phyloP scores from a whole-genome alignment of 2,329 filamentous ascomycete genomes.

The Epichloe aotearoae region DNA sequence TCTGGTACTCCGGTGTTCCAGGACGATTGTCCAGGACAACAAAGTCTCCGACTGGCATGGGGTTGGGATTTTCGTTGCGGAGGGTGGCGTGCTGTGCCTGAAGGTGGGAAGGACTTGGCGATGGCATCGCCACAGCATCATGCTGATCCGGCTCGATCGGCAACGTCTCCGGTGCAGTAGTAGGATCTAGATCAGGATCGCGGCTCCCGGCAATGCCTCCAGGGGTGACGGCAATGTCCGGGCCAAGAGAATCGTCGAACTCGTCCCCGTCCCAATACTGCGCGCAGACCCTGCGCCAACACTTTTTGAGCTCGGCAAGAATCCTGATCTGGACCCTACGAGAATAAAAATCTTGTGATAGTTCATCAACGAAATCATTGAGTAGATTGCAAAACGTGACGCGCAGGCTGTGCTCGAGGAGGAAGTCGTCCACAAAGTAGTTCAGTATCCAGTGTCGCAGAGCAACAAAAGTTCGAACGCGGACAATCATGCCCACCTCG shows the following conservation, averaged over 20 bases:
- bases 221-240: conserved; percentile 57
- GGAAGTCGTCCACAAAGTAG: conserved; percentile 93
- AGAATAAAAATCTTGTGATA: conserved; percentile 30
- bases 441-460: conserved; percentile 95
- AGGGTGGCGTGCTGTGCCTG: conserved; percentile 18
- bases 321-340: conserved; percentile 62
- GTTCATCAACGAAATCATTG: conserved; percentile 51
- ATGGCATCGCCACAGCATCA: conserved; percentile 22
- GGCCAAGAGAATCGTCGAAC: conserved; percentile 46
- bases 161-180: conserved; percentile 34
- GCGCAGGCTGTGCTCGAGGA: conserved; percentile 60
- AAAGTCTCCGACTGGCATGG: conserved; percentile 33
- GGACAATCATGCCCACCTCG: conserved; percentile 83
- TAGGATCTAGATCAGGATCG: conserved; percentile 40
- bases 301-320: conserved; percentile 86
- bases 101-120: conserved; percentile 7
- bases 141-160: conserved; percentile 31
- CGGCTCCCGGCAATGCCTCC: conserved; percentile 58
- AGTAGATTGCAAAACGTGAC: conserved; percentile 67
- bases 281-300: conserved; percentile 84
- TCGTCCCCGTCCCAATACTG: conserved; percentile 75
- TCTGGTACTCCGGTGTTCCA: conserved; percentile 30
- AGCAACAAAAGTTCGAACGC: conserved; percentile 89
- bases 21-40: conserved; percentile 31
- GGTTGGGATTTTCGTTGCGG: conserved; percentile 31